Conservation (phyloP, 2,329 filamentous ascomycete genomes). For the Fusarium neocosmosporiellum region DNA sequence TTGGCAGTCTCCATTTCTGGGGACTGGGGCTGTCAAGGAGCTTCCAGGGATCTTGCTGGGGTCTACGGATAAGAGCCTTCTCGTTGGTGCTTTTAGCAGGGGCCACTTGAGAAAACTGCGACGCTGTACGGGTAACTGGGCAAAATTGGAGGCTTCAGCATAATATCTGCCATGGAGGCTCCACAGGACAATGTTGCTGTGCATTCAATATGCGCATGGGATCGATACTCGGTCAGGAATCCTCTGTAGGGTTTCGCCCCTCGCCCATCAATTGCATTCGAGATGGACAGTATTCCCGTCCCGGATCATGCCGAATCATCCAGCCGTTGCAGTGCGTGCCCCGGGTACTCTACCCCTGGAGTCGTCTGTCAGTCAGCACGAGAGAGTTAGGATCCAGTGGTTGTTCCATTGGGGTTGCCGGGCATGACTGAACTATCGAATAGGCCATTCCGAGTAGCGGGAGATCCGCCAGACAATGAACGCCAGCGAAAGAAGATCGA, state of each 20-base stretch:
- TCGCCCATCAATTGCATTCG: neutral
- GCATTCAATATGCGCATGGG: constrained; percentile 18
- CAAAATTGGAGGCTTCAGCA: constrained; percentile 5
- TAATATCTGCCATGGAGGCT: constrained; percentile 12
- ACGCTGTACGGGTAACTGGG: constrained; percentile 13
- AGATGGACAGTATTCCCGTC: neutral
- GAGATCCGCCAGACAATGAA: constrained; percentile 5
- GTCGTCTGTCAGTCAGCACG: neutral
- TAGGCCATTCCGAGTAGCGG: neutral
- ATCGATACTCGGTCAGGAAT: constrained; percentile 11
- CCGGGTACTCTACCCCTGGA: neutral
- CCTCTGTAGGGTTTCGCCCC: neutral
- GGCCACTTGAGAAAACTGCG: constrained; percentile 13
- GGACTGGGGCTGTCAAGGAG: constrained; percentile 11
- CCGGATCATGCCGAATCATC: neutral
- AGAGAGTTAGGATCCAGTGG: neutral
- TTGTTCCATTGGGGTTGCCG: neutral
- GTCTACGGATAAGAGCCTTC: constrained; percentile 20
- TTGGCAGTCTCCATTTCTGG: constrained; percentile 34
- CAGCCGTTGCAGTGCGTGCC: neutral
- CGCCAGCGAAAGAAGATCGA: constrained; percentile 10
- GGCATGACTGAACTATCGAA: neutral
- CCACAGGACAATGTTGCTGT: constrained; percentile 14
- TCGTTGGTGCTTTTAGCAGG: constrained; percentile 6
- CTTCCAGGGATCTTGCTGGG: constrained; percentile 19